phyloP scores from a whole-genome alignment of 2,329 filamentous ascomycete genomes.

The Gremmenia infestans region DNA sequence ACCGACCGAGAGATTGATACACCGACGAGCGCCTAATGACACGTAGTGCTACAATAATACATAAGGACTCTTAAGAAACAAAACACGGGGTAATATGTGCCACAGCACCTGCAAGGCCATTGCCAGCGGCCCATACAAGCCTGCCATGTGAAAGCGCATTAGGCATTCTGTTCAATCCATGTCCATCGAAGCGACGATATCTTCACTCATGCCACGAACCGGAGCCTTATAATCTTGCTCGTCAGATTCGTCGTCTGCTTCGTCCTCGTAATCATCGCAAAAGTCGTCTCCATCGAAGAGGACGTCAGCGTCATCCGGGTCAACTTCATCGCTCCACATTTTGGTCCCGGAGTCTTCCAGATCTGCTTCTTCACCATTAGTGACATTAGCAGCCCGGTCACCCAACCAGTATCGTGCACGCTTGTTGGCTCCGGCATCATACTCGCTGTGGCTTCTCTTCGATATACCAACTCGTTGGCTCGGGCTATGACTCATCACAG shows the following conservation, averaged over 20 bases:
- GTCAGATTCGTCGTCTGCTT: constrained; percentile 30
- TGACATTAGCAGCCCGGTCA: constrained; percentile 46
- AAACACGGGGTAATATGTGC: constrained; percentile 12
- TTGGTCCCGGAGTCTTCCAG: constrained; percentile 36
- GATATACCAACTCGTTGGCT: constrained; percentile 34
- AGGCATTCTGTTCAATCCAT: constrained; percentile 37
- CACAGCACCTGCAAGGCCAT: constrained; percentile 4
- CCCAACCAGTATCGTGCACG: constrained; percentile 87
- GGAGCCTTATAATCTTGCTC: constrained; percentile 40
- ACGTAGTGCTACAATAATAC: constrained; percentile 15
- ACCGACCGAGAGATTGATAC: constrained; percentile 6
- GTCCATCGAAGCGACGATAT: constrained; percentile 59
- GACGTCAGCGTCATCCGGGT: constrained; percentile 38
- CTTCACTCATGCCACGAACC: constrained; percentile 56
- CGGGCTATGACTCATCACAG: constrained; percentile 63
- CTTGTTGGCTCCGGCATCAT: constrained; percentile 61
- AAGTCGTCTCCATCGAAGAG: constrained; percentile 45
- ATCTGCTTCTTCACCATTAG: constrained; percentile 36
- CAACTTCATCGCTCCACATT: constrained; percentile 40
- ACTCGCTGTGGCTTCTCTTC: constrained; percentile 26
- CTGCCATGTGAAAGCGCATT: constrained; percentile 2
- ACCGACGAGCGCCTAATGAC: not conserved
- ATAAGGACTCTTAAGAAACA: constrained; percentile 9
- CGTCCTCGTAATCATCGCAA: constrained; percentile 32
- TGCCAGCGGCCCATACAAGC: constrained; percentile 12